Evolutionary conservation across 768 basidiomycete genomes (phyloP), one percentile per base, ranked within the genome.

Genomic region (Kwoniella sp.): DNA sequence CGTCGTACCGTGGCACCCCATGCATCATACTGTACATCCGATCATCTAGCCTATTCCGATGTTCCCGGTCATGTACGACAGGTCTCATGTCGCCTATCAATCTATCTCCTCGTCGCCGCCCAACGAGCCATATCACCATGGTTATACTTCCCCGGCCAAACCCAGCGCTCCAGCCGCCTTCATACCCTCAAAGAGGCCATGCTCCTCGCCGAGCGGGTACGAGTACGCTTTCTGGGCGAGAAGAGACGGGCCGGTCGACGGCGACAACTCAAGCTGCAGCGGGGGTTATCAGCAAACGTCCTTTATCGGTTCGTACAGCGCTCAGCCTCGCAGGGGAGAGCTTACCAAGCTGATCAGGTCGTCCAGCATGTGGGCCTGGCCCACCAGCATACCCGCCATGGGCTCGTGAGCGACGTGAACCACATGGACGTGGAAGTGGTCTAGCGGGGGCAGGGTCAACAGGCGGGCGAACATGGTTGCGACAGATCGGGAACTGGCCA

Each of bases 371-470:
- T 95, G 90, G 0, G 92, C 89, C 67, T 91, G 92, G 1, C 90
- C 93, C 0, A 90, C 86, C 0, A 80, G 76, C 82, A 88, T 86
- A 0, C 91, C 87, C 56, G 81, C 60, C 37, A 78, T 72, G 12
- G 83, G 79, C 34, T 79, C 79, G 59, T 86, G 82, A 54, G 84
- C 83, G 0, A 81, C 81, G 62, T 91, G 86, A 23, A 89, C 88
- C 45, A 93, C 84, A 62, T 96, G 91, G 2, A 95, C 87, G 56
- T 96, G 91, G 68, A 95, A 89, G 63, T 90, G 91, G 68, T 95
- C 91, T 93, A 57, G 4, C 3, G 19, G 6, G 6, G 19, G 27
- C 3, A 34, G n/a, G 12, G 23, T 23, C 22, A 38, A n/a, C 41
- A 27, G 9, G 14, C 23, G 9, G 23, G 25, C 23, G 25, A 12